Percentiles rank a stretch among this genome's conserved stretches.
Conservation (phyloP, 2,329 filamentous ascomycete species). For the Fusarium sp. region DNA sequence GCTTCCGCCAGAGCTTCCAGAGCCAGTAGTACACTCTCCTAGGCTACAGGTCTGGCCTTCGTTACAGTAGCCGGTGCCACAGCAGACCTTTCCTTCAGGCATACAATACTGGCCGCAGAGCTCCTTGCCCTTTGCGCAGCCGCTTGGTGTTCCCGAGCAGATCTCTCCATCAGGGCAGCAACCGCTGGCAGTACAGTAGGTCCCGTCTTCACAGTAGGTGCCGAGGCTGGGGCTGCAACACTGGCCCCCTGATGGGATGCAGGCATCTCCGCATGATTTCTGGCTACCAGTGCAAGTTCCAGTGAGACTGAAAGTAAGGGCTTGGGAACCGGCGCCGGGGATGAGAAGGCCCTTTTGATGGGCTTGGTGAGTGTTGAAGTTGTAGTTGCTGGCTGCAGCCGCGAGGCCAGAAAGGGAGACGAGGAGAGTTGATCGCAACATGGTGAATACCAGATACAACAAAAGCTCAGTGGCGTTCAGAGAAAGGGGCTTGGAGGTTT, state of each 20-base stretch:
- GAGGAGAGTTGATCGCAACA: slow-evolving; percentile 44
- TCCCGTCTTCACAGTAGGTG: slow-evolving; percentile 48
- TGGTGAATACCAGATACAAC: slow-evolving; percentile 8
- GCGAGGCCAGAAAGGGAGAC: slow-evolving; percentile 43
- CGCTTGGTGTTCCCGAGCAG: slow-evolving; percentile 46
- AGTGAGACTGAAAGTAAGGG: slow-evolving; percentile 31
- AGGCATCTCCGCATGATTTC: slow-evolving; percentile 46
- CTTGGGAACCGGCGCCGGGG: slow-evolving; percentile 32
- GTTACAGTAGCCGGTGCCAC: slow-evolving; percentile 46
- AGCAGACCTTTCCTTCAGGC: slow-evolving; percentile 48
- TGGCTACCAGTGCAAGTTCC: slow-evolving; percentile 38
- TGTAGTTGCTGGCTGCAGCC: slow-evolving; percentile 28
- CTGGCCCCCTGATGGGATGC: slow-evolving; percentile 45
- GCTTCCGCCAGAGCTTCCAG: slow-evolving; percentile 22
- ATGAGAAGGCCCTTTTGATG: slow-evolving; percentile 29
- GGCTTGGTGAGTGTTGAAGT: slow-evolving; percentile 33
- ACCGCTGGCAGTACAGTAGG: slow-evolving; percentile 46
- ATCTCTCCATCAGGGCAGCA: slow-evolving; percentile 50
- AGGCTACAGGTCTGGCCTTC: slow-evolving; percentile 45
- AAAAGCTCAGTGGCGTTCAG: neutral
- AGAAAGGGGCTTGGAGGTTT: neutral
- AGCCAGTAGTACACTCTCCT: slow-evolving; percentile 34
- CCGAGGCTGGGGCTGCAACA: slow-evolving; percentile 47
- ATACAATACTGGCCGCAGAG: slow-evolving; percentile 48
- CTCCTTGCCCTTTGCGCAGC: slow-evolving; percentile 41